Percentiles rank a stretch among this genome's conserved stretches.
These are phyloP conservation scores for Xanthoparmelia taractica DNA, from an alignment of 495 filamentous ascomycete genomes.

Conservation along the genomic window DNA sequence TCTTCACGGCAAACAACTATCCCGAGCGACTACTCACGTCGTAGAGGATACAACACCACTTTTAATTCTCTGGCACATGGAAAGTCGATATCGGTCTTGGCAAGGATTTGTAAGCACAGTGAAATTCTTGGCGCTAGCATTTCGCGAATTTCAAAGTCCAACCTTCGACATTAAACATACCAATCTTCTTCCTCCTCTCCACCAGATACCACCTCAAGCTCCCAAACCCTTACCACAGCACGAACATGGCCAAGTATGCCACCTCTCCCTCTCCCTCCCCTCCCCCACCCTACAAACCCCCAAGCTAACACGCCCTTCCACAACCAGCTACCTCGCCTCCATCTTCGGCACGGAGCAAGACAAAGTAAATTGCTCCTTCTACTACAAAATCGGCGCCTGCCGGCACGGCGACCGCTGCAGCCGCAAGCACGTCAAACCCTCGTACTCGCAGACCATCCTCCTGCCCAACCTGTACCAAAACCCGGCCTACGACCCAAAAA, in stretches of 20 bases:
- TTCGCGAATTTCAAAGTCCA: conserved; percentile 3
- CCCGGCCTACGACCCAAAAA: conserved; percentile 93
- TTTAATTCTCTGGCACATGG: too few species aligned
- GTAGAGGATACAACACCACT: too few species aligned
- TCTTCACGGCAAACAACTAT: too few species aligned
- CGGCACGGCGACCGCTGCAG: conserved; percentile 96
- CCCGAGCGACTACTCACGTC: too few species aligned
- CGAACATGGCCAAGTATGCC: conserved; percentile 23
- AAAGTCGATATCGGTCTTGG: conserved; percentile 9
- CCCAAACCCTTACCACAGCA: not conserved
- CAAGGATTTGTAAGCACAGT: conserved; percentile 15
- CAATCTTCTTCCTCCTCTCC: not conserved
- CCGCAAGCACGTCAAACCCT: conserved; percentile 97
- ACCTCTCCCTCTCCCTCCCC: not conserved
- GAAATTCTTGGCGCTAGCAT: conserved; percentile 2
- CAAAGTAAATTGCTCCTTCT: conserved; percentile 78
- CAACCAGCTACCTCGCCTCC: conserved; percentile 85
- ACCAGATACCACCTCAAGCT: not conserved
- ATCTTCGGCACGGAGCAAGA: conserved; percentile 99
- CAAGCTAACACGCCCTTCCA: not conserved
- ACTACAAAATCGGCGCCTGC: conserved; percentile 98
- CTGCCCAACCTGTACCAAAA: conserved; percentile 99
- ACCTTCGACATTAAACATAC: not conserved
- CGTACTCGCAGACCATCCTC: conserved; percentile 93
- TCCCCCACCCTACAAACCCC: not conserved